phyloP scores from a whole-genome alignment of 2,329 filamentous ascomycete genomes.

The Salinomyces thailandicus region DNA sequence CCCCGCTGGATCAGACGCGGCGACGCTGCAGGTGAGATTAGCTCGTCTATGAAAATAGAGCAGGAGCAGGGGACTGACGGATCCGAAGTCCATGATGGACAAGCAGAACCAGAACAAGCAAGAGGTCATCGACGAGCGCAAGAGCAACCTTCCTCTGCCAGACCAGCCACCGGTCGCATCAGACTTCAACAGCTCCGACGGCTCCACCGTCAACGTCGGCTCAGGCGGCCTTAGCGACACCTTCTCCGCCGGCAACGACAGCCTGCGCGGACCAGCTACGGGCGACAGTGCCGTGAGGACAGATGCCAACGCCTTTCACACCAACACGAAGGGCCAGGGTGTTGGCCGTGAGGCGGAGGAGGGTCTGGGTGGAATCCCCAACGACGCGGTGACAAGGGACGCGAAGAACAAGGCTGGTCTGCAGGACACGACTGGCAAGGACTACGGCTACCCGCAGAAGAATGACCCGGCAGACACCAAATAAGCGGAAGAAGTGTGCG shows the following conservation, averaged over 20 bases:
- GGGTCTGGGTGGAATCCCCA: conserved; percentile 44
- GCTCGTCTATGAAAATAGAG: neutral
- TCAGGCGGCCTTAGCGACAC: conserved; percentile 41
- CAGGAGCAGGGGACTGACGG: neutral
- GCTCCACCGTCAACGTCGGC: conserved; percentile 58
- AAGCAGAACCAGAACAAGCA: conserved; percentile 39
- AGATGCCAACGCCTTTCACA: conserved; percentile 45
- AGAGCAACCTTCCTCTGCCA: conserved; percentile 67
- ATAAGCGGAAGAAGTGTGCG: too few relatives aligned
- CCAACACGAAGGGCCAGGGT: conserved; percentile 35
- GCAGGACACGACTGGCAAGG: conserved; percentile 31
- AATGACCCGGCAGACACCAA: too few relatives aligned
- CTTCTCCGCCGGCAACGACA: conserved; percentile 38
- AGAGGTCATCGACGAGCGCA: conserved; percentile 55
- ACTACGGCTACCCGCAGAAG: conserved; percentile 34
- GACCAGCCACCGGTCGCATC: conserved; percentile 66
- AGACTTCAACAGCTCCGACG: conserved; percentile 67
- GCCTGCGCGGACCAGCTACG: conserved; percentile 37
- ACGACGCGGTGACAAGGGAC: conserved; percentile 48
- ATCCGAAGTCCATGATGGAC: conserved; percentile 19
- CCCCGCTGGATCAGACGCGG: conserved; percentile 3
- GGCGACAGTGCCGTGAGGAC: conserved; percentile 43
- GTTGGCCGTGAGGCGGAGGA: conserved; percentile 56
- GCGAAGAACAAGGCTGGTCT: conserved; percentile 32
- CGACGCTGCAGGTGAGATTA: conserved; percentile 4